These are phyloP conservation scores for Colletotrichum cordylinicola DNA, from an alignment of 2,329 filamentous ascomycete genomes.

Conservation along the genomic window DNA sequence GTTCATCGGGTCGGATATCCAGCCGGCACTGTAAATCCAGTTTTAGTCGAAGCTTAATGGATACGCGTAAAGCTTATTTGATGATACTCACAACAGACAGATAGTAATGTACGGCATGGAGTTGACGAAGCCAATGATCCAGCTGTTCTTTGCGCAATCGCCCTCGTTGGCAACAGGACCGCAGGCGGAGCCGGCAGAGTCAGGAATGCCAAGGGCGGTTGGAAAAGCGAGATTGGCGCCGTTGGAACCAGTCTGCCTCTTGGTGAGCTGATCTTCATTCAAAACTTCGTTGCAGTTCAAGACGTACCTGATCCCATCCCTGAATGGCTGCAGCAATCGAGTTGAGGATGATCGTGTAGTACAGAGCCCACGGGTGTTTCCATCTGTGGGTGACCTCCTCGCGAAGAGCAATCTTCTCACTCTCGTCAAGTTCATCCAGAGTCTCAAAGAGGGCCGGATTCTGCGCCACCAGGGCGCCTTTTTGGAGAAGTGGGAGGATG, in stretches of 20 bases:
- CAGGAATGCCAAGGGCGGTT: slow-evolving; percentile 46
- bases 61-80: neutral
- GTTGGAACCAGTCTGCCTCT: slow-evolving; percentile 46
- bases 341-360: slow-evolving; percentile 56
- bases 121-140: slow-evolving; percentile 68
- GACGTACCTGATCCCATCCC: slow-evolving; percentile 44
- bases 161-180: slow-evolving; percentile 39
- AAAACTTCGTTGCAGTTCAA: neutral
- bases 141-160: slow-evolving; percentile 52
- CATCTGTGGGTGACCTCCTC: slow-evolving; percentile 55
- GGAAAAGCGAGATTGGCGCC: slow-evolving; percentile 55
- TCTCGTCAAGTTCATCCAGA: slow-evolving; percentile 49
- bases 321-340: slow-evolving; percentile 61
- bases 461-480: slow-evolving; percentile 59
- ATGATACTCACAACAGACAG: slow-evolving; percentile 41
- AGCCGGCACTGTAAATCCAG: slow-evolving; percentile 50
- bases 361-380: slow-evolving; percentile 53
- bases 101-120: slow-evolving; percentile 49
- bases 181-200: slow-evolving; percentile 32
- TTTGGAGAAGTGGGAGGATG: slow-evolving; percentile 49
- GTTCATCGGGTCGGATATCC: slow-evolving; percentile 69
- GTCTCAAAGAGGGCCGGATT: slow-evolving; percentile 52
- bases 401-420: slow-evolving; percentile 44
- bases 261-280: neutral
- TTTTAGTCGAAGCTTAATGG: neutral